Conservation (phyloP, 192 early-diverging fungal species). For the Entomortierella parvispora region DNA sequence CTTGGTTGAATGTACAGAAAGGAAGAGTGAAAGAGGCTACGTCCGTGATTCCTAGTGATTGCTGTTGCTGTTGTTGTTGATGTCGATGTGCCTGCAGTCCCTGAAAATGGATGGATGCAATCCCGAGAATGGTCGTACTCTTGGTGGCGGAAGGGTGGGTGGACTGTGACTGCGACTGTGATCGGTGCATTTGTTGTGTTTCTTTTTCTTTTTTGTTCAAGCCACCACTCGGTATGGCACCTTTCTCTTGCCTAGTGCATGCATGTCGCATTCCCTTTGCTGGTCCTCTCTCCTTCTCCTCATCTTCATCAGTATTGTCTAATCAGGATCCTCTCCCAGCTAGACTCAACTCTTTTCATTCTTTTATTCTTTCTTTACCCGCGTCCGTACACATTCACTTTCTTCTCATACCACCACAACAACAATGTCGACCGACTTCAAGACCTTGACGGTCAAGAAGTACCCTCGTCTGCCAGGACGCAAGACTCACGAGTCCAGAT, state of each 20-base stretch:
- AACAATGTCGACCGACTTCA: slow-evolving; percentile 61
- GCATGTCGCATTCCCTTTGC: neutral
- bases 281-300: too few species aligned
- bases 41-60: slow-evolving; percentile 10
- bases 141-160: too few species aligned
- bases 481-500: slow-evolving; percentile 69
- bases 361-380: too few species aligned
- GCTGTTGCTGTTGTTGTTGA: neutral
- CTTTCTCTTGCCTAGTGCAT: neutral
- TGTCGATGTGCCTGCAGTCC: too few species aligned
- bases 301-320: too few species aligned
- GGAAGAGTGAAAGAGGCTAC: neutral
- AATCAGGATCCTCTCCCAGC: too few species aligned
- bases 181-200: neutral
- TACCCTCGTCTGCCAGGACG: slow-evolving; percentile 63
- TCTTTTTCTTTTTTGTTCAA: slow-evolving; percentile 13
- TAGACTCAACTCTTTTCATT: too few species aligned
- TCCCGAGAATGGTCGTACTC: too few species aligned
- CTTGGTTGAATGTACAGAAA: neutral
- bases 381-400: neutral
- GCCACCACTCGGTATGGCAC: slow-evolving; percentile 10
- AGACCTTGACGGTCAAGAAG: slow-evolving; percentile 66
- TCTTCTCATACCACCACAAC: neutral
- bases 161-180: slow-evolving; percentile 3
- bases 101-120: too few species aligned